phyloP scores from a whole-genome alignment of 306 rosid genomes.

The Alnus glutinosa region DNA sequence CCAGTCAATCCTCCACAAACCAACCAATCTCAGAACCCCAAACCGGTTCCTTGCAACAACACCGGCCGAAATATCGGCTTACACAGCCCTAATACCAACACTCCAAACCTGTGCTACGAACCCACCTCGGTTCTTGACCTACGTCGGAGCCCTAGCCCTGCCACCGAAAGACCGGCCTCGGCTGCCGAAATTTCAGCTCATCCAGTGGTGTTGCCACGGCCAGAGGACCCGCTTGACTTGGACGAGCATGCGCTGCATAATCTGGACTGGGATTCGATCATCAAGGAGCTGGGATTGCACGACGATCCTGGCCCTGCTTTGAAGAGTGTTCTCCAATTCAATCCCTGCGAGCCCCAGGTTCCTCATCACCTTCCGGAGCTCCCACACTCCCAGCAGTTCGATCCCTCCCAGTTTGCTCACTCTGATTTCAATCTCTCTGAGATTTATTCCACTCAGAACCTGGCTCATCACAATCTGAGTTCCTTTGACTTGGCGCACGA shows the following conservation, averaged over 20 bases:
- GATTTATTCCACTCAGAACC: constrained; percentile 42
- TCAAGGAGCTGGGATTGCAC: constrained; percentile 66
- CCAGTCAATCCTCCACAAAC: constrained; percentile 50
- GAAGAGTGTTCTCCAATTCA: constrained; percentile 21
- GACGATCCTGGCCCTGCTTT: constrained; percentile 53
- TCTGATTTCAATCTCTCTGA: constrained; percentile 52
- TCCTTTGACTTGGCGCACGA: constrained; percentile 34
- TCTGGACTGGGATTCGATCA: constrained; percentile 82
- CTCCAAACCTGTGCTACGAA: constrained; percentile 55
- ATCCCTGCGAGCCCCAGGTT: constrained; percentile 29
- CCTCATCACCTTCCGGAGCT: constrained; percentile 42
- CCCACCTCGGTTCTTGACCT: constrained; percentile 85
- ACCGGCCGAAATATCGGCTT: constrained; percentile 24
- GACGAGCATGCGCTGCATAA: constrained; percentile 67
- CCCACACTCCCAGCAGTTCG: constrained; percentile 49
- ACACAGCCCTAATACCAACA: constrained; percentile 18
- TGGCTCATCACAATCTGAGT: constrained; percentile 17
- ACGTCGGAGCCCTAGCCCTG: constrained; percentile 77
- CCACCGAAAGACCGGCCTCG: constrained; percentile 34
- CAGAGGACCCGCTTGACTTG: constrained; percentile 47
- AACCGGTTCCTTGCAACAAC: constrained; percentile 32
- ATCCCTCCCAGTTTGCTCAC: constrained; percentile 41
- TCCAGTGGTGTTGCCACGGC: constrained; percentile 29
- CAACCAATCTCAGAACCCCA: constrained; percentile 39
- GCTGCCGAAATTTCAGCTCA: constrained; percentile 6